Evolutionary conservation across 306 rosid genomes (phyloP), one percentile per base, ranked within the genome.

Genomic region (Prunus kanzakura): DNA sequence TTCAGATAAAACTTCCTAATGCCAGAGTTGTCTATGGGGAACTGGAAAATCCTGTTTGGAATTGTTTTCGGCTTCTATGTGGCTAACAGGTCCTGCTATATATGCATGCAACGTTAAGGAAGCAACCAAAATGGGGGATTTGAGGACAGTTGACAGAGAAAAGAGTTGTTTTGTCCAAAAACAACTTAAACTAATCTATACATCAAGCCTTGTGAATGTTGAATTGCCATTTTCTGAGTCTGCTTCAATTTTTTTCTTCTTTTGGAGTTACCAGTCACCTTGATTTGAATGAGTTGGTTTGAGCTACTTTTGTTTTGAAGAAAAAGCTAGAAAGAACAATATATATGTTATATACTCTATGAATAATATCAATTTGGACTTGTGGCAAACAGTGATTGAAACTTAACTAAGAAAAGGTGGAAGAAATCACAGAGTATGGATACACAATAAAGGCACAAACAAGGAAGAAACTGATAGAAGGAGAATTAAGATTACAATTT

Each of bases 381-480:
- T 63, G 14, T 35, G 58, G 73, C 74, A 83, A 68, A 32, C 49
- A 27, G 49, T 72, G 63, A 64, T 56, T 58, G 72, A 72, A 74
- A 57, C 41, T 30, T 29, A 54, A 71, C 1, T 14, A 46, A 32
- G 72, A 46, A 78, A 35, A 65, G 58, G 71, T 49, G 69, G 70
- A n/a, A 71, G 88, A 71, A 63, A 80, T 67, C 68, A 89, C 67
- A 82, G 60, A 74, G 84, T 87, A 83, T 80, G 83, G 83, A 74
- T 84, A 84, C 88, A 88, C 77, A 83, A 78, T 76, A 27, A 72
- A 64, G 70, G 72, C 81, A 74, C 72, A 67, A 73, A 72, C 74
- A 69, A 64, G 38, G 82, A 73, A 87, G 58, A 61, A 76, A 77
- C 73, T 80, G 78, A 87, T 67, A 84, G 76, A 71, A 80, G 54